Evolutionary conservation across 2,329 filamentous ascomycete species (phyloP).

Genomic region (Cladosporium sp.): DNA sequence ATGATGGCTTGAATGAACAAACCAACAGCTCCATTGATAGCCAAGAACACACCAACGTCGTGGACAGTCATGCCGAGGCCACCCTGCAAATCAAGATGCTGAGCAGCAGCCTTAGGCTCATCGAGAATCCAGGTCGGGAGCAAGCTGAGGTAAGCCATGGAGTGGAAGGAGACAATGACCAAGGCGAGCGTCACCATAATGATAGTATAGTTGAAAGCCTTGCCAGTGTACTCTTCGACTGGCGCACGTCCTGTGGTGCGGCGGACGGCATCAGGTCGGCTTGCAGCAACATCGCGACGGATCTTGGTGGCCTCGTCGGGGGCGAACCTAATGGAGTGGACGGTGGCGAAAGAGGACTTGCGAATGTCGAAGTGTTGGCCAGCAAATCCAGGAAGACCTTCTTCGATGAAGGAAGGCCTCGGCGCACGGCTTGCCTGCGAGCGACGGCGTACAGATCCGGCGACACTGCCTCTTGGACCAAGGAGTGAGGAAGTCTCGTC

Average conservation of each 20-base stretch:
- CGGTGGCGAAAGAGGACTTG: constrained; percentile 13
- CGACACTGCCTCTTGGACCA: constrained; percentile 59
- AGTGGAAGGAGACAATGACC: constrained; percentile 85
- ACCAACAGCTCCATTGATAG: constrained; percentile 63
- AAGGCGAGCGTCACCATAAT: constrained; percentile 70
- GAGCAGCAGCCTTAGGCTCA: constrained; percentile 44
- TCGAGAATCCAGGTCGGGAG: constrained; percentile 89
- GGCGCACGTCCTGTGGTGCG: constrained; percentile 16
- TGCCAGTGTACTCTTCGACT: constrained; percentile 30
- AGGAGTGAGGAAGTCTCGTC: constrained; percentile 27
- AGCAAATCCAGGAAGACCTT: constrained; percentile 23
- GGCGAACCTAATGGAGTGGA: constrained; percentile 20
- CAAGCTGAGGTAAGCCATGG: constrained; percentile 86
- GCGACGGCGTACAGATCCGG: constrained; percentile 59
- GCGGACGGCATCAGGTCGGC: constrained; percentile 15
- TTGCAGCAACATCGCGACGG: constrained; percentile 38
- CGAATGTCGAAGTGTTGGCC: constrained; percentile 15
- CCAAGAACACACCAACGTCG: constrained; percentile 62
- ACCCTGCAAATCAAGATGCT: constrained; percentile 40
- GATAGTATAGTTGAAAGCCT: constrained; percentile 59
- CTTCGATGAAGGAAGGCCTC: constrained; percentile 41
- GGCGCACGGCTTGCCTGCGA: constrained; percentile 56
- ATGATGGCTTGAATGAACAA: constrained; percentile 66
- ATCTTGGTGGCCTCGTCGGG: constrained; percentile 48
- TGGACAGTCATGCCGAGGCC: constrained; percentile 62